Base-by-base conservation (phyloP, 2,329 filamentous ascomycete species). In the Fusarium sp. region DNA sequence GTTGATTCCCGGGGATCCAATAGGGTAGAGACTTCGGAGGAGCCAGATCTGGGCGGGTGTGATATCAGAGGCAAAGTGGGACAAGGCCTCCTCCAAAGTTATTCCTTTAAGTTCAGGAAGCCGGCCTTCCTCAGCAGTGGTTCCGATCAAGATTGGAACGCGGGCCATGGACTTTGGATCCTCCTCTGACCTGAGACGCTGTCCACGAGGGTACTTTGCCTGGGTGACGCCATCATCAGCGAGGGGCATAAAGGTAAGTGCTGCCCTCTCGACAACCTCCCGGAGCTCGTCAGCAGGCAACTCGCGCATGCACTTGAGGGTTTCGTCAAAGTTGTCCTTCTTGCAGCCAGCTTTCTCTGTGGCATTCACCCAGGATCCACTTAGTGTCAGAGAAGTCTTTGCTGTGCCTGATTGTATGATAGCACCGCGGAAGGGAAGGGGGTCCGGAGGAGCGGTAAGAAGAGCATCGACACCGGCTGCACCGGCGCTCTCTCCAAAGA, bases 401-500 rank as follows among this genome's bases (percentile, higher is more conserved):
- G 68, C 69, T 11, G 73, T 73, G 1, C 76, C 72, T 0, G 80
- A 81, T 20, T 80, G 67, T 17, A 81, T 54, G 32, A 79, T 80
- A n/a, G 79, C 78, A 1, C 69, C 79, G 2, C 71, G 69, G 33
- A 81, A 81, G 8, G 80, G 80, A 2, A 80, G 35, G 4, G 79
- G 80, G 0, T 74, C 47, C 0, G 80, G 79, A 0, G 81, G 81
- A 38, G 73, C 63, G 0, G 75, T 76, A 11, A 81, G 33, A 1
- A 81, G 76, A 6, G 63, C 62, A n/a, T 80, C 76, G 0, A 90
- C 89, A 0, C 89, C 91, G 40, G 90, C 91, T 85, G 5, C 86
- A 3, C 88, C 88, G 0, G 88, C 86, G 1, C 85, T 88, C 80
- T 90, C 86, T 27, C 87, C 88, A 81, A 85, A 88, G 33, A 90